Conservation (phyloP, 768 basidiomycete genomes). For the Chalciporus sphaerocephalus region DNA sequence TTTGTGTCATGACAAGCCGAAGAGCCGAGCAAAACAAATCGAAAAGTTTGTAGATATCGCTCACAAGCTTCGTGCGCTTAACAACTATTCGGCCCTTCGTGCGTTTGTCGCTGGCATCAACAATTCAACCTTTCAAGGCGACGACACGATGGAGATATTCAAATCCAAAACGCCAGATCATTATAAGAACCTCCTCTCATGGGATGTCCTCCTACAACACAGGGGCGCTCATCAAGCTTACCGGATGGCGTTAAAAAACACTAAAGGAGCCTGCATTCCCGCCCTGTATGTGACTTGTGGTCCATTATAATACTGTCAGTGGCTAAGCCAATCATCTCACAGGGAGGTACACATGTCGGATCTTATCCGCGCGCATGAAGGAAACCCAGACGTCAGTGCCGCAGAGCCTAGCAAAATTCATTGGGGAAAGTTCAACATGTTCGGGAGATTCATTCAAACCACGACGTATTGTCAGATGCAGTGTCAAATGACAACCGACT, state of each 20-base stretch:
- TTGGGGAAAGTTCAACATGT: conserved; percentile 95
- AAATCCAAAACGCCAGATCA: conserved; percentile 60
- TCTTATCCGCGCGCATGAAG: conserved; percentile 81
- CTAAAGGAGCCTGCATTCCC: conserved; percentile 84
- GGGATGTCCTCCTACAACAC: conserved; percentile 81
- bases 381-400: conserved; percentile 68
- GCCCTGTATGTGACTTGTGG: conserved; percentile 52
- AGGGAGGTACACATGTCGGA: conserved; percentile 92
- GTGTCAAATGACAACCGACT: conserved; percentile 56
- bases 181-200: conserved; percentile 74
- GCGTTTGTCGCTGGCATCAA: conserved; percentile 94
- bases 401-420: conserved; percentile 72
- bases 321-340: conserved; percentile 13
- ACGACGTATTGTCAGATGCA: conserved; percentile 76
- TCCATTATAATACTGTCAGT: conserved; percentile 1
- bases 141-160: conserved; percentile 72
- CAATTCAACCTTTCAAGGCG: conserved; percentile 71
- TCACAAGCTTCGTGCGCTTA: conserved; percentile 68
- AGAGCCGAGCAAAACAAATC: conserved; percentile 71
- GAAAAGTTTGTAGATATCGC: conserved; percentile 89
- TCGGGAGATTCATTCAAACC: conserved; percentile 78
- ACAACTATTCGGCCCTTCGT: conserved; percentile 91
- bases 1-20: conserved; percentile 77
- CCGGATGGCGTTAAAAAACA: conserved; percentile 79
- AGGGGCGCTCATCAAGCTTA: conserved; percentile 86